These are phyloP conservation scores for Entomortierella beljakovae DNA, from an alignment of 192 early-diverging fungal genomes.

Conservation along the genomic window DNA sequence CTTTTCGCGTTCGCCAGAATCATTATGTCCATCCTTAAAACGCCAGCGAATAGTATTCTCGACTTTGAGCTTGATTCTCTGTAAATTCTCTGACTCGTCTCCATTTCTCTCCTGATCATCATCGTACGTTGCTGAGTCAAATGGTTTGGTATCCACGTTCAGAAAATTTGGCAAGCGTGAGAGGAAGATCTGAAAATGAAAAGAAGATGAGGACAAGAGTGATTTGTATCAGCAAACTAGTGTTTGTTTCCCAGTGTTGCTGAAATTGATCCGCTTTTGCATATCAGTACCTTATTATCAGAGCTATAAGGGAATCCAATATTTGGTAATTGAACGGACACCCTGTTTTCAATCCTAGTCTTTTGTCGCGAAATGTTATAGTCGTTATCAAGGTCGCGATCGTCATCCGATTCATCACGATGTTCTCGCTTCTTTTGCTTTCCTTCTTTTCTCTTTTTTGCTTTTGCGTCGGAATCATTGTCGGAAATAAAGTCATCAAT, in stretches of 20 bases:
- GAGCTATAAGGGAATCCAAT: conserved; percentile 46
- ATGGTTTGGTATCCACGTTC: conserved; percentile 71
- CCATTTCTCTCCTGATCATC: conserved; percentile 58
- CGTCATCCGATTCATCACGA: conserved; percentile 38
- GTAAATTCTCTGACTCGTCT: conserved; percentile 46
- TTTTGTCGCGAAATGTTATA: conserved; percentile 19
- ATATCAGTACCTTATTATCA: conserved; percentile 32
- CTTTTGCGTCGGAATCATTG: conserved; percentile 23
- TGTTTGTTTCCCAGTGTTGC: not conserved
- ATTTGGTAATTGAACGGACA: conserved; percentile 31
- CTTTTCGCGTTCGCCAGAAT: conserved; percentile 56
- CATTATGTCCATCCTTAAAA: conserved; percentile 54
- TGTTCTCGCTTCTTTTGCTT: conserved; percentile 32
- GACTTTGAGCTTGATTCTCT: conserved; percentile 59
- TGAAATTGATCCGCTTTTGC: not conserved
- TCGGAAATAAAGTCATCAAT: conserved; percentile 36
- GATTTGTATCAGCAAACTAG: too few species aligned
- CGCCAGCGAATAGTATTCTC: conserved; percentile 88
- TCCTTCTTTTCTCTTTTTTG: conserved; percentile 32
- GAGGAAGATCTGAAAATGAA: conserved; percentile 53
- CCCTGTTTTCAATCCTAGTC: conserved; percentile 36
- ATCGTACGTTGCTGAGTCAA: conserved; percentile 66
- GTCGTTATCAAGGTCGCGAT: conserved; percentile 27
- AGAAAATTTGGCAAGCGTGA: conserved; percentile 77
- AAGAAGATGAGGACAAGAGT: not conserved